A percentile compares a stretch with the other conserved stretches of the same genome.
Conservation (phyloP, 2,329 filamentous ascomycete genomes). For the Pseudocercospora vitis region DNA sequence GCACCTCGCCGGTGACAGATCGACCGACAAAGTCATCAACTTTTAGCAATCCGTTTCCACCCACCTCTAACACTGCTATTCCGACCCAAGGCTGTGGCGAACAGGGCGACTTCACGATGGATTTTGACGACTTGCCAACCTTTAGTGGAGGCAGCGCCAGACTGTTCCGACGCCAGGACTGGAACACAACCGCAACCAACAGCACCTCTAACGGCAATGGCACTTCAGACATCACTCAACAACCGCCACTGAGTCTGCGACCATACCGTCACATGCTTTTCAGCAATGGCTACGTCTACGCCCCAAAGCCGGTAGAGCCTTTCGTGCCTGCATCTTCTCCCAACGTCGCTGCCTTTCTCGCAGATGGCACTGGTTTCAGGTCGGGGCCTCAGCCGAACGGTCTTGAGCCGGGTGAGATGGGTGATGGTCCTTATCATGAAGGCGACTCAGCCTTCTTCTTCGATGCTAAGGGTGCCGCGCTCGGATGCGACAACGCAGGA, state of each 20-base stretch:
- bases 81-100: constrained; percentile 43
- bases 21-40: constrained; percentile 10
- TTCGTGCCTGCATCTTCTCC: constrained; percentile 49
- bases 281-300: constrained; percentile 52
- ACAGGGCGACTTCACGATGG: constrained; percentile 45
- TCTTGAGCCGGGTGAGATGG: constrained; percentile 48
- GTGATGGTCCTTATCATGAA: constrained; percentile 45
- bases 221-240: constrained; percentile 37
- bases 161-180: constrained; percentile 14
- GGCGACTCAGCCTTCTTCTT: constrained; percentile 52
- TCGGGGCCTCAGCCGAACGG: constrained; percentile 17
- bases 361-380: constrained; percentile 33
- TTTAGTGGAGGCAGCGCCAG: constrained; percentile 34
- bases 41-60: constrained; percentile 21
- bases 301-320: constrained; percentile 47
- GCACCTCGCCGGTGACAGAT: background rate
- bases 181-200: constrained; percentile 12
- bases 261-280: constrained; percentile 55
- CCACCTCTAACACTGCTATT: constrained; percentile 26
- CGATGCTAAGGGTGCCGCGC: constrained; percentile 48
- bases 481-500: constrained; percentile 50
- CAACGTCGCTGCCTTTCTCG: constrained; percentile 50
- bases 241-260: constrained; percentile 42
- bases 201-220: constrained; percentile 25
- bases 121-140: constrained; percentile 41